phyloP scores from a whole-genome alignment of 495 filamentous ascomycete species.

The Aspergillus diversus region DNA sequence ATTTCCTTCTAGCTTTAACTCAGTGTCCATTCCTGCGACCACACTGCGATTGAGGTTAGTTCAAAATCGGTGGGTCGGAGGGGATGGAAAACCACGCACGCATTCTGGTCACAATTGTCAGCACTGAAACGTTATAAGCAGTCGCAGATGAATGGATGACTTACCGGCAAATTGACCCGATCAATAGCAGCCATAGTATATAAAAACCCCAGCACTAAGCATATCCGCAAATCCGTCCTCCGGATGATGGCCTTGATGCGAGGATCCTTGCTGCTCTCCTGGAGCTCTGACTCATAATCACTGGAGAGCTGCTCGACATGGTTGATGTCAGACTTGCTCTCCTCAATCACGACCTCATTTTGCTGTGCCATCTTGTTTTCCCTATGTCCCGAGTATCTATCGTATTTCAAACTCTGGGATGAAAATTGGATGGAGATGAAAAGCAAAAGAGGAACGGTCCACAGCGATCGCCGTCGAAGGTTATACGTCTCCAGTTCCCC shows the following conservation, averaged over 20 bases:
- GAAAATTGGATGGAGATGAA: not conserved
- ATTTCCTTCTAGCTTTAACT: not conserved
- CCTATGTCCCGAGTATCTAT: not conserved
- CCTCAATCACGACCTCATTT: not conserved
- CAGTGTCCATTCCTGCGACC: not conserved
- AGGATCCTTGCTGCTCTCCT: not conserved
- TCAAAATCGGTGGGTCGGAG: not conserved
- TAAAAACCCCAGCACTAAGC: not conserved
- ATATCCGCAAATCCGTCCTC: not conserved
- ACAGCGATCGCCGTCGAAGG: not conserved
- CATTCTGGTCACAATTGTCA: not conserved
- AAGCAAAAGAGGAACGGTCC: not conserved
- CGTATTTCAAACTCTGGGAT: not conserved
- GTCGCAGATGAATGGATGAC: not conserved
- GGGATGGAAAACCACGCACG: not conserved
- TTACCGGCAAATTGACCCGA: not conserved
- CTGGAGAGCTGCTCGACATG: not conserved
- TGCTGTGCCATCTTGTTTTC: not conserved
- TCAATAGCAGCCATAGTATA: not conserved
- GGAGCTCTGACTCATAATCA: not conserved
- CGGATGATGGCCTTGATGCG: not conserved
- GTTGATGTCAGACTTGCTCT: not conserved
- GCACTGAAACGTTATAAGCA: not conserved
- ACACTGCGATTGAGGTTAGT: not conserved
- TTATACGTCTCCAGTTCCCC: not conserved